Base-by-base conservation (phyloP, 495 filamentous ascomycete species). In the Xylaria sp. region DNA sequence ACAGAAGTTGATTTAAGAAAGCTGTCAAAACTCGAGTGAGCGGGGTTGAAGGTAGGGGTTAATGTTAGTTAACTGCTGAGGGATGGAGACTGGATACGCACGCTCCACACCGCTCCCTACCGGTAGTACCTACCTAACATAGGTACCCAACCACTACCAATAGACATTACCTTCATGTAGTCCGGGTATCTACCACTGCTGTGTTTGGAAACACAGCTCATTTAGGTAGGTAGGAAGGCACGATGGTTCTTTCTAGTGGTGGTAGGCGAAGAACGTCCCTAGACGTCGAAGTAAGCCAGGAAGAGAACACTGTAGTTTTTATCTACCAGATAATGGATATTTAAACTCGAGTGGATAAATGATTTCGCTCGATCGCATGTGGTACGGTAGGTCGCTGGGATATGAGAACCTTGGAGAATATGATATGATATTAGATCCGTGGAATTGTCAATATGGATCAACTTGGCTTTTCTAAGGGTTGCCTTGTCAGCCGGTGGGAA, bases 11-110 rank as follows among this genome's bases (percentile, higher is more conserved):
- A 8, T 31, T 55, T 31, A 55, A 29, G 52, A 55, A 55, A 55
- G 52, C 14, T 50, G 46, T 21, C 46, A 50, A 50, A 50, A 9
- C n/a, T 3, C 46, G 14, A 55, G 52, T 0, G 52, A 31, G 52
- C 52, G 52, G 52, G 52, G 52, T 55, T 31, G 24, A 53, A n/a
- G n/a, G n/a, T 50, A 50, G n/a, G 50, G 35, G 50, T n/a, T n/a
- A n/a, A n/a, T n/a, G n/a, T n/a, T n/a, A n/a, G 5, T 53, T 29
- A 12, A 50, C 46, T 7, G n/a, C n/a, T 48, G 46, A 48, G 21
- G 26, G 11, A 26, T 53, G 24, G 50, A 29, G n/a, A n/a, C n/a
- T n/a, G n/a, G n/a, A 37, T 37, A 37, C 35, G 21, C n/a, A 29
- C 2, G 52, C 52, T 21, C 52, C 52, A 53, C 21, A 5, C 11